Percentiles rank a stretch among this genome's conserved stretches.
These are phyloP conservation scores for Naumovozyma castellii DNA, from an alignment of 805 yeast species.

Conservation along the genomic window DNA sequence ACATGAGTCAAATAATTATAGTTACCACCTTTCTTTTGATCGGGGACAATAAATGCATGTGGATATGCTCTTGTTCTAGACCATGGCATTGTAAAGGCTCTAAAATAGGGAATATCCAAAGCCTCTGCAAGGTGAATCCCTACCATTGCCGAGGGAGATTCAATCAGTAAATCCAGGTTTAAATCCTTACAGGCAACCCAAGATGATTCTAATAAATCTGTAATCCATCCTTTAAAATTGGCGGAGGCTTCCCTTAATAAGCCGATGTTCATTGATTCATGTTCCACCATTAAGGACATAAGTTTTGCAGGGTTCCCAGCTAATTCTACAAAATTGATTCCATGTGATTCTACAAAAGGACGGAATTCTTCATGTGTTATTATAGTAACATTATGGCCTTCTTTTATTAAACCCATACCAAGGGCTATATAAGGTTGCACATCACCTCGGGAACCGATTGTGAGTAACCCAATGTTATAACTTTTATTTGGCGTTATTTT, in stretches of 20 bases:
- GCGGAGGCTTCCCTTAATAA: conserved; percentile 75
- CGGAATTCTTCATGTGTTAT: conserved; percentile 80
- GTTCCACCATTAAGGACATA: conserved; percentile 86
- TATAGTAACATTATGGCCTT: conserved; percentile 78
- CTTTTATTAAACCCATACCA: conserved; percentile 65
- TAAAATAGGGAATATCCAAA: conserved; percentile 74
- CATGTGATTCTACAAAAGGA: conserved; percentile 61
- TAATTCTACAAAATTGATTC: conserved; percentile 57
- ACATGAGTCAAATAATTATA: conserved; percentile 90
- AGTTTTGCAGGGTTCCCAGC: conserved; percentile 92
- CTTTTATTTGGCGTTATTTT: conserved; percentile 45
- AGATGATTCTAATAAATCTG: conserved; percentile 56
- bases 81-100: conserved; percentile 99
- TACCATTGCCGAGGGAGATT: conserved; percentile 94
- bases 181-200: conserved; percentile 81
- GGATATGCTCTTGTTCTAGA: conserved; percentile 92
- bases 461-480: conserved; percentile 56
- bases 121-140: conserved; percentile 96
- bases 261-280: conserved; percentile 76
- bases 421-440: conserved; percentile 93
- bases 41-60: conserved; percentile 92
- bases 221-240: conserved; percentile 76
- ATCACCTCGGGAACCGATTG: conserved; percentile 94
- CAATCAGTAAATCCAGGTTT: conserved; percentile 61
- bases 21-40: conserved; percentile 84